Evolutionary conservation across 768 basidiomycete species (phyloP), one percentile per base, ranked within the genome.

Genomic region (Boletus rex-veris): DNA sequence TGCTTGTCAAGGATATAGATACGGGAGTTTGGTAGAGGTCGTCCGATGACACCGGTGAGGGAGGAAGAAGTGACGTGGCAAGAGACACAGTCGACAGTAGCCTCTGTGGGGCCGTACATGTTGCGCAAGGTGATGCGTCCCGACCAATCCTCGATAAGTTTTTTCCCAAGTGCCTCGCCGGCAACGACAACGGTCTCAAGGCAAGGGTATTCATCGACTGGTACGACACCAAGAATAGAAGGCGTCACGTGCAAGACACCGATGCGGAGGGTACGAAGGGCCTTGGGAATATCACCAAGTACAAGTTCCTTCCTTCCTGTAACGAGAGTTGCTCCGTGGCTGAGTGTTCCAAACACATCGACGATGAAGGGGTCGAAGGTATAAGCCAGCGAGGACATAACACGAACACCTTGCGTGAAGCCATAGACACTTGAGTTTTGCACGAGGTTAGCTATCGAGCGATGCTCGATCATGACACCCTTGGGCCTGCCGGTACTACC

Each of bases 21-120:
- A 21, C 63, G 62, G 31, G 61, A 62, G 54, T 66, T 62, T 4
- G 70, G 70, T 4, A 71, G 60, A 9, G 70, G 70, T 8, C 66
- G 66, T 24, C 69, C 69, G 38, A 71, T 61, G 38, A 71, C 62
- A 14, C 69, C 61, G 3, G 57, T 46, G 16, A 63, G 56, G 50
- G 53, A 21, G 5, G 58, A 38, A 11, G 62, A 63, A 19, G 50
- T 54, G 53, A 67, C 59, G 30, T 66, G 62, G 47, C 61, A 69
- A 16, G 64, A 64, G 1, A 64, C 59, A 33, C 67, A 68, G 46
- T 69, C 67, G 16, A 70, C 62, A 12, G 69, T 53, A 36, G 70
- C 63, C 44, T 71, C 69, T 6, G 69, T 71, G 11, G 69, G 69
- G n/a, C 69, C 69, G 41, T 72, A 72, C 64, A 66, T 69, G 54